Percentiles rank a stretch among this genome's conserved stretches.
These are phyloP conservation scores for Schizopora paradoxa DNA, from an alignment of 1,284 basidiomycete species.

Conservation along the genomic window DNA sequence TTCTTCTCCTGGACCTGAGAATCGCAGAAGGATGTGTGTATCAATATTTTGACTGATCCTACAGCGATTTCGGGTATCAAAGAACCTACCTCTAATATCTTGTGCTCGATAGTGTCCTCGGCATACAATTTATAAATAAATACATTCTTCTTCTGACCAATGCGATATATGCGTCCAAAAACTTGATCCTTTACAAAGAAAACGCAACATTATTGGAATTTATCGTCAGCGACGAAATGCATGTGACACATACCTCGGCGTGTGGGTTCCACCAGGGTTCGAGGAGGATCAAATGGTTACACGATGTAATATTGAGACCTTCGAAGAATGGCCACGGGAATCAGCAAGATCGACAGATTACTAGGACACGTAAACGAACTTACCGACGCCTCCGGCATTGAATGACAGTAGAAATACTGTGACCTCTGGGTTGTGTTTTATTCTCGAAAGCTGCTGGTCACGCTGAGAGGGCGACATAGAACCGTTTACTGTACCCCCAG, in stretches of 20 bases:
- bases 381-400: conserved; percentile 48
- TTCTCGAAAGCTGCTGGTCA: not conserved
- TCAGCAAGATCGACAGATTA: not conserved
- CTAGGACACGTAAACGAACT: conserved; percentile 15
- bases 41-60: not conserved
- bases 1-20: not conserved
- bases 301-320: conserved; percentile 61
- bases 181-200: conserved; percentile 42
- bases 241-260: conserved; percentile 26
- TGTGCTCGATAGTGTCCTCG: conserved; percentile 48
- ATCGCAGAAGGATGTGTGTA: too few species aligned
- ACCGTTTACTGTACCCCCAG: not conserved
- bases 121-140: conserved; percentile 54
- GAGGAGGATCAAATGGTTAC: conserved; percentile 52
- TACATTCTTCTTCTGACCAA: conserved; percentile 50
- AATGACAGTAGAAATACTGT: conserved; percentile 55
- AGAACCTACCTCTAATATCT: conserved; percentile 25
- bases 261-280: conserved; percentile 63
- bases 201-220: not conserved
- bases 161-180: conserved; percentile 52
- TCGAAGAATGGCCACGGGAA: not conserved
- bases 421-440: conserved; percentile 19
- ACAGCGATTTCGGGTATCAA: not conserved
- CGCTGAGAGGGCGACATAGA: not conserved
- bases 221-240: not conserved